phyloP scores from a whole-genome alignment of 2,329 filamentous ascomycete species.

The Meredithiella fracta region DNA sequence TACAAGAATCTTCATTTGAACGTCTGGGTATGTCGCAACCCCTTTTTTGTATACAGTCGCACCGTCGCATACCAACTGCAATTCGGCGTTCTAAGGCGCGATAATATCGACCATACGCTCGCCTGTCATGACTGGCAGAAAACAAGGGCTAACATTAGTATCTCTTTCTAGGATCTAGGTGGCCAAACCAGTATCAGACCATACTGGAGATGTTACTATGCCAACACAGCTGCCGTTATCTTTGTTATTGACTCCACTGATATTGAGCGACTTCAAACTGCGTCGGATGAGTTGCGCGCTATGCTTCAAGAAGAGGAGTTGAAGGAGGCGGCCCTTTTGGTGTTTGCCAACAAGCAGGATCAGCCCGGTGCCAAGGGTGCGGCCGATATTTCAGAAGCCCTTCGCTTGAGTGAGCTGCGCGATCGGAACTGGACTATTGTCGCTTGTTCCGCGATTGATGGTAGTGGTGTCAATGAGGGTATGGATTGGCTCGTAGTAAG shows the following conservation, averaged over 20 bases:
- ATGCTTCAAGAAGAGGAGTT: constrained; percentile 98
- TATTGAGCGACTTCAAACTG: constrained; percentile 84
- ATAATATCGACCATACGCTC: no score
- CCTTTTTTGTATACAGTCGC: background rate
- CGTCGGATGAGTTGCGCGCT: constrained; percentile 76
- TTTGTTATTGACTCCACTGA: constrained; percentile 98
- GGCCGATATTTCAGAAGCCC: constrained; percentile 86
- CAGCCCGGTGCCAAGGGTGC: constrained; percentile 93
- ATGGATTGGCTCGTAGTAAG: constrained; percentile 97
- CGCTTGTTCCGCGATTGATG: constrained; percentile 90
- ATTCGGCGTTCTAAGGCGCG: no score
- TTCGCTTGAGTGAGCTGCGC: constrained; percentile 76
- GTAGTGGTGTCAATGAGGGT: constrained; percentile 82
- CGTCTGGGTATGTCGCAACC: constrained; percentile 58
- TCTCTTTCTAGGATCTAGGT: constrained; percentile 54
- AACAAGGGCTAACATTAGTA: constrained; percentile 14
- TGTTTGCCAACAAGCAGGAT: constrained; percentile 99
- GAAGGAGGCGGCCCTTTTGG: constrained; percentile 75
- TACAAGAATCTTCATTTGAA: constrained; percentile 99
- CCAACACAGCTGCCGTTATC: constrained; percentile 94
- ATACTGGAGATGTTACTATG: constrained; percentile 99
- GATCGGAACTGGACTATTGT: constrained; percentile 99
- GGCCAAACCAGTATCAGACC: constrained; percentile 97
- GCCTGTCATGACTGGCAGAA: background rate
- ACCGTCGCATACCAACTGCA: no score